A percentile compares a stretch with the other conserved stretches of the same genome.
Evolutionary conservation across 495 filamentous ascomycete species (phyloP).

Genomic region (Aspergillus nanangensis): DNA sequence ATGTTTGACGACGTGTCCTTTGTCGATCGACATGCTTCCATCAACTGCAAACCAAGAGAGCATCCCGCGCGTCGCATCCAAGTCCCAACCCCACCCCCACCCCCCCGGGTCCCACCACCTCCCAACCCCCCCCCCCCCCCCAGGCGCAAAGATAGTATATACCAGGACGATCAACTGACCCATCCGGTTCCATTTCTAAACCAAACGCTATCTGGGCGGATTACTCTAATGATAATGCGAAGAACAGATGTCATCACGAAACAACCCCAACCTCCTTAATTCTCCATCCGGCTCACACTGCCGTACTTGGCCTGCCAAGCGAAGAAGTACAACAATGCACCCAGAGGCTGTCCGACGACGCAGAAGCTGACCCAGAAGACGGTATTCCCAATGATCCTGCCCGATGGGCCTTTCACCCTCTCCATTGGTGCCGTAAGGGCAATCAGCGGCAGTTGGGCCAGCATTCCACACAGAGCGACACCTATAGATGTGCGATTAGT

Average conservation of each 20-base stretch:
- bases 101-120: too few relatives aligned
- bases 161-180: too few relatives aligned
- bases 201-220: too few relatives aligned
- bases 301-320: slow-evolving; percentile 99
- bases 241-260: background rate
- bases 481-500: slow-evolving; percentile 45
- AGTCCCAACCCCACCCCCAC: too few relatives aligned
- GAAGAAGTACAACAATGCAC: slow-evolving; percentile 88
- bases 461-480: slow-evolving; percentile 90
- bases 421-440: slow-evolving; percentile 71
- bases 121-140: too few relatives aligned
- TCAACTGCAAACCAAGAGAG: too few relatives aligned
- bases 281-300: slow-evolving; percentile 48
- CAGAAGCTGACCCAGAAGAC: slow-evolving; percentile 97
- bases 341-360: slow-evolving; percentile 87
- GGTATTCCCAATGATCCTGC: slow-evolving; percentile 76
- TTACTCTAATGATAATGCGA: too few relatives aligned
- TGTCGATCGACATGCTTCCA: too few relatives aligned
- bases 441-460: slow-evolving; percentile 87
- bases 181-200: too few relatives aligned
- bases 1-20: too few relatives aligned
- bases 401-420: slow-evolving; percentile 67
- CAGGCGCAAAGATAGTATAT: too few relatives aligned
- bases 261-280: background rate
- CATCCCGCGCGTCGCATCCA: too few relatives aligned